Conservation (phyloP, 306 rosid genomes). For the Fragaria nilgerrensis region DNA sequence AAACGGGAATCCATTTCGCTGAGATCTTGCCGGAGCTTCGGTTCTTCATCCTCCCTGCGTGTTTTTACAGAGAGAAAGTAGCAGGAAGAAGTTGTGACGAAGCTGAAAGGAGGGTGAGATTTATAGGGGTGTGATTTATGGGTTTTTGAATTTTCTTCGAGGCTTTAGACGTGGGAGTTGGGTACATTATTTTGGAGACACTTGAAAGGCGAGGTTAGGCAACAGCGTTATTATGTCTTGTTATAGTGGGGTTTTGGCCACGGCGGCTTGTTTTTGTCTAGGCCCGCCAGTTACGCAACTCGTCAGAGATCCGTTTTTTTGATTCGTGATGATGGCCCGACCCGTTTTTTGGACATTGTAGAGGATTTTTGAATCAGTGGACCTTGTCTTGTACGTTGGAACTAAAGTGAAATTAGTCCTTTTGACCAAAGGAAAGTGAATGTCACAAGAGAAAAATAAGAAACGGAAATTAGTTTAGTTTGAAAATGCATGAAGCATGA, state of each 20-base stretch:
- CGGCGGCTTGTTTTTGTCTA: neutral
- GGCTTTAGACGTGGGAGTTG: neutral
- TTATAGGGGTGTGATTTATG: neutral
- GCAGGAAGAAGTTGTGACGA: neutral
- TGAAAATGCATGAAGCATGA: neutral
- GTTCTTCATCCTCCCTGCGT: slow-evolving; percentile 49
- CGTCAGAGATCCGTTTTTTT: neutral
- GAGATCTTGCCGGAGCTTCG: slow-evolving; percentile 67
- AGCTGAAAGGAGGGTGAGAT: neutral
- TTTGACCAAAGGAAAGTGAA: neutral
- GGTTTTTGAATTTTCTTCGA: neutral
- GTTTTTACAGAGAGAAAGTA: neutral
- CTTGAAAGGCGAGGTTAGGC: neutral
- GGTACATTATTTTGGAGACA: neutral
- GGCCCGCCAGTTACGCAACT: slow-evolving; percentile 50
- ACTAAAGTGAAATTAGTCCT: neutral
- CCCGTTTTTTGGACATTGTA: neutral
- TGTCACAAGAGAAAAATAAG: no score
- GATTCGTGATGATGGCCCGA: neutral
- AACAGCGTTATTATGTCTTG: neutral
- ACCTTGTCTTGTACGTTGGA: neutral
- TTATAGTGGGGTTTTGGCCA: neutral
- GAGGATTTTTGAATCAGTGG: neutral
- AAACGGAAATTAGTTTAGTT: neutral
- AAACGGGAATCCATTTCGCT: slow-evolving; percentile 76